Base-by-base conservation (phyloP, 202 grass and related monocot species). In the Dendrocalamus latiflorus region DNA sequence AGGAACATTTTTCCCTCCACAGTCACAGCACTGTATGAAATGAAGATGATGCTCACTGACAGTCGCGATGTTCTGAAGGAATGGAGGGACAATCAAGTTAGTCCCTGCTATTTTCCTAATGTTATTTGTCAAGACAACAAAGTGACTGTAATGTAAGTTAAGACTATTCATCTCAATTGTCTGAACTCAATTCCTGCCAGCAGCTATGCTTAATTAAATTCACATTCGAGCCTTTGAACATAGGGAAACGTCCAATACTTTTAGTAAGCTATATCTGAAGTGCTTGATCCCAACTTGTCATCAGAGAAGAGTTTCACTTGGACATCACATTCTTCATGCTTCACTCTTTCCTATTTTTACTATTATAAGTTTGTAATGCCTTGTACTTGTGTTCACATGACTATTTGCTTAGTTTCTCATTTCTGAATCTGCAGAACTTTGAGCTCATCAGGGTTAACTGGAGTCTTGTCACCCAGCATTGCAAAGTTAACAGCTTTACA, bases 11-110 rank as follows among this genome's bases (percentile, higher is more conserved):
- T 82, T 64, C 58, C 49, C 18, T 74, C 48, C 7, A 1, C 88
- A 95, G 93, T 70, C 55, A 28, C 42, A 15, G 83, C 75, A 75
- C 65, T 95, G 38, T 17, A 49, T 54, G 82, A 88, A 51, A 90
- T 95, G 88, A 95, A 62, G 85, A 28, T 1, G 70, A 22, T 59
- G 72, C 85, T 95, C 68, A 82, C 3, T 4, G 88, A 84, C 69
- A 83, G n/a, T 11, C 41, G 10, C 4, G 65, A 38, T 86, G 65
- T 86, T 36, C 66, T 95, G 28, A 53, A 74, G 1, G 14, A 71
- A n/a, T 95, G 93, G 93, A 57, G 16, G 28, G 34, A 65, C 45
- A 90, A 95, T 88, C 89, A 88, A 92, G 80, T 90, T 59, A 88
- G 56, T 50, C 69, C 93, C 9, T 95, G 93, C 90, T 56, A 74